These are phyloP conservation scores for Ganoderma lingzhi DNA, from an alignment of 1,284 basidiomycete species.

Conservation along the genomic window DNA sequence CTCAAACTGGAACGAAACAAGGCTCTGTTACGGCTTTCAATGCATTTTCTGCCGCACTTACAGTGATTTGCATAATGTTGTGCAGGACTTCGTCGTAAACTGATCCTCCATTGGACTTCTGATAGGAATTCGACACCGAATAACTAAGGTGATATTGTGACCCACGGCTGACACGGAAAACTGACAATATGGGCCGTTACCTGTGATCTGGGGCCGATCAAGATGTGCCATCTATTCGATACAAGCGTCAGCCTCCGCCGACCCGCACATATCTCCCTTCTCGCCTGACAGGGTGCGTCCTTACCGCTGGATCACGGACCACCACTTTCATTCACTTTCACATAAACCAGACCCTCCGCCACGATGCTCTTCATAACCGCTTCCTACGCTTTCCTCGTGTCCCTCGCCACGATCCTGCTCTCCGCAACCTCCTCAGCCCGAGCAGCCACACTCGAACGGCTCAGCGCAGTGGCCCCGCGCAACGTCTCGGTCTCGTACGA, in stretches of 20 bases:
- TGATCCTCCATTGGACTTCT: background rate
- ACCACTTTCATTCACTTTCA: background rate
- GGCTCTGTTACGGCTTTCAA: background rate
- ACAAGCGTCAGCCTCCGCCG: background rate
- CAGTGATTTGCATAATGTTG: no score
- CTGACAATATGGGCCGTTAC: no score
- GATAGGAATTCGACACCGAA: background rate
- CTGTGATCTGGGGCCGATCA: background rate
- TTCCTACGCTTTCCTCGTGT: background rate
- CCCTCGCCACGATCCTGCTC: background rate
- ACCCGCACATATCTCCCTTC: background rate
- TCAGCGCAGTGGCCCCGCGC: background rate
- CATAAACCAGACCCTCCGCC: background rate
- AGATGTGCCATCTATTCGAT: background rate
- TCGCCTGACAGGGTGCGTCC: background rate
- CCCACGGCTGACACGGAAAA: background rate
- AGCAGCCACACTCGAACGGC: background rate
- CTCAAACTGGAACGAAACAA: no score
- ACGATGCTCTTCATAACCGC: background rate
- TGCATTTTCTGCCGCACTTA: background rate
- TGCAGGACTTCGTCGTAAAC: background rate
- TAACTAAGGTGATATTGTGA: background rate
- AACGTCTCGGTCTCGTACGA: slow-evolving; percentile 1
- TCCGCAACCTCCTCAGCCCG: background rate
- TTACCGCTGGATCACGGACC: background rate